Conservation (phyloP, 306 rosid genomes). For the Cucurbita moschata region DNA sequence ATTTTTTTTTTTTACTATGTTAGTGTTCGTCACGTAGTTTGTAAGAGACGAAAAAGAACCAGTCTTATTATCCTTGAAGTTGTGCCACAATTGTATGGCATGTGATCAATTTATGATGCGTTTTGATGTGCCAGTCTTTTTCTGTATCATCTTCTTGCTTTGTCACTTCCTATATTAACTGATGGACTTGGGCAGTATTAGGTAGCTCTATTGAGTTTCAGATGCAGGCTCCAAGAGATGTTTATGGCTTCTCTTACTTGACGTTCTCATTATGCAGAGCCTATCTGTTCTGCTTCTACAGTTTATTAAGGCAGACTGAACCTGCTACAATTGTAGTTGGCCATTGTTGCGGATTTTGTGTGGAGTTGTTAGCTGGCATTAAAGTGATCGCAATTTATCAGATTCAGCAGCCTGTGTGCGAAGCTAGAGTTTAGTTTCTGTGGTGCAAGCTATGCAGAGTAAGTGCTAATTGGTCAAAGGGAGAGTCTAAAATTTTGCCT, state of each 20-base stretch:
- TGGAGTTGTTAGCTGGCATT: not conserved
- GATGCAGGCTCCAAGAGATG: constrained; percentile 16
- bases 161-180: constrained; percentile 10
- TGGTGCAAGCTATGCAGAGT: not conserved
- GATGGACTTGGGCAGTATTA: constrained; percentile 51
- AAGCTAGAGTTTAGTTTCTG: not conserved
- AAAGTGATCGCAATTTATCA: not conserved
- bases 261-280: not conserved
- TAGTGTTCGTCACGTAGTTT: not conserved
- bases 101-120: not conserved
- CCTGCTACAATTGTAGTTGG: not conserved
- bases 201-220: constrained; percentile 13
- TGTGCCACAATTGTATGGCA: not conserved
- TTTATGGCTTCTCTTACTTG: not conserved
- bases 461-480: not conserved
- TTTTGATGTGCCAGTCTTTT: not conserved
- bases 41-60: not conserved
- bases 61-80: not conserved
- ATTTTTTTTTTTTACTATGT: not conserved
- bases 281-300: not conserved
- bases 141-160: not conserved
- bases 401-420: not conserved
- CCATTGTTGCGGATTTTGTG: not conserved
- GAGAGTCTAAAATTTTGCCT: not conserved
- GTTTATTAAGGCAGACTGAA: not conserved